These are phyloP conservation scores for Cercophora scortea DNA, from an alignment of 495 filamentous ascomycete species.

Conservation along the genomic window DNA sequence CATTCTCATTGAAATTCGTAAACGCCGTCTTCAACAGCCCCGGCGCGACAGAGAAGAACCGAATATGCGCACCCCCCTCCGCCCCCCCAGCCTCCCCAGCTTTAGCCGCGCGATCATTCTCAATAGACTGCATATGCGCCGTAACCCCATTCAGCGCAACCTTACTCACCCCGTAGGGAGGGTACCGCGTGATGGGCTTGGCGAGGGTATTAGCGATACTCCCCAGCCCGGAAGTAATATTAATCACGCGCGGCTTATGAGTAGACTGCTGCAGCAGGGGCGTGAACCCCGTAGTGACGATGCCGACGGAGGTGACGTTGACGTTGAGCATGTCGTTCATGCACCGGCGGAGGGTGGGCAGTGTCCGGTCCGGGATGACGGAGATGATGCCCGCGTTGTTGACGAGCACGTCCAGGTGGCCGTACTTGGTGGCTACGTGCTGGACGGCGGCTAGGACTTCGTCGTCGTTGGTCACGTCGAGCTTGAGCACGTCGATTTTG, in stretches of 20 bases:
- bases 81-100: neutral
- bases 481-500: neutral
- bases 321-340: neutral
- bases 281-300: neutral
- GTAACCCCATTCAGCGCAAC: neutral
- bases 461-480: constrained; percentile 1
- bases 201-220: neutral
- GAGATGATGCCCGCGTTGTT: constrained; percentile 1
- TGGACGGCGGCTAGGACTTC: neutral
- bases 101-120: neutral
- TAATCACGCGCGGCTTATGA: neutral
- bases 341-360: neutral
- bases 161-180: neutral
- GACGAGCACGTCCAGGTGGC: neutral
- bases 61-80: neutral
- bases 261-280: neutral
- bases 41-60: neutral
- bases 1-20: neutral
- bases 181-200: neutral
- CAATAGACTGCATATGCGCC: neutral
- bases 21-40: neutral
- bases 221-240: neutral
- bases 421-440: neutral
- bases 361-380: neutral
- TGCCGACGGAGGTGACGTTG: neutral